These are phyloP conservation scores for Didymella pinodella DNA, from an alignment of 2,329 filamentous ascomycete genomes.

Conservation along the genomic window DNA sequence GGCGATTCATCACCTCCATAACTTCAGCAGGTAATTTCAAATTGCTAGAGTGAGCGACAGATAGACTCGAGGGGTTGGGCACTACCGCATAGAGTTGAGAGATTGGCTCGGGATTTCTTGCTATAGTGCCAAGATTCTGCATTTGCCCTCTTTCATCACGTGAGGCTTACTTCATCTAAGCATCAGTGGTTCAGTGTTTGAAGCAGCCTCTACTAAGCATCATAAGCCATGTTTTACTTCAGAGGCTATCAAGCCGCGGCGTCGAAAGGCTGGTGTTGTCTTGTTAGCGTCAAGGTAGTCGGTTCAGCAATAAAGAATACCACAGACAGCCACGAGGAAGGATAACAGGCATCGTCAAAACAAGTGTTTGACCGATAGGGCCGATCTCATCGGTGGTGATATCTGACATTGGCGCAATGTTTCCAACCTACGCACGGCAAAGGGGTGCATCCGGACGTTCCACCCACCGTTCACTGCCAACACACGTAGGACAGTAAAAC, in stretches of 20 bases:
- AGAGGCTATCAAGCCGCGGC: background rate
- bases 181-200: slow-evolving; percentile 1
- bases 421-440: background rate
- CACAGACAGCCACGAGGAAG: background rate
- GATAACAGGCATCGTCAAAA: background rate
- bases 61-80: background rate
- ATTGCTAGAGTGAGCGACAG: background rate
- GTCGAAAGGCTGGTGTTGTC: background rate
- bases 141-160: background rate
- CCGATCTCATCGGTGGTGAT: background rate
- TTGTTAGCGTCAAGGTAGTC: background rate
- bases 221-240: background rate
- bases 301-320: background rate
- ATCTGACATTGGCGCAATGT: background rate
- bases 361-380: background rate
- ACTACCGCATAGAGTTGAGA: background rate
- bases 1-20: background rate
- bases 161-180: background rate
- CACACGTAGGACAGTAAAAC: slow-evolving; percentile 6
- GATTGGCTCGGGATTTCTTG: too few relatives aligned
- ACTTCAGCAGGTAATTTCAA: background rate
- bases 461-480: slow-evolving; percentile 4
- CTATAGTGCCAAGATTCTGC: too few relatives aligned
- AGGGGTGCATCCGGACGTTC: slow-evolving; percentile 2
- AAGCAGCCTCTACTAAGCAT: slow-evolving; percentile 1